Base-by-base conservation (phyloP, 1,139 yeast species). In the Torulaspora globosa region DNA sequence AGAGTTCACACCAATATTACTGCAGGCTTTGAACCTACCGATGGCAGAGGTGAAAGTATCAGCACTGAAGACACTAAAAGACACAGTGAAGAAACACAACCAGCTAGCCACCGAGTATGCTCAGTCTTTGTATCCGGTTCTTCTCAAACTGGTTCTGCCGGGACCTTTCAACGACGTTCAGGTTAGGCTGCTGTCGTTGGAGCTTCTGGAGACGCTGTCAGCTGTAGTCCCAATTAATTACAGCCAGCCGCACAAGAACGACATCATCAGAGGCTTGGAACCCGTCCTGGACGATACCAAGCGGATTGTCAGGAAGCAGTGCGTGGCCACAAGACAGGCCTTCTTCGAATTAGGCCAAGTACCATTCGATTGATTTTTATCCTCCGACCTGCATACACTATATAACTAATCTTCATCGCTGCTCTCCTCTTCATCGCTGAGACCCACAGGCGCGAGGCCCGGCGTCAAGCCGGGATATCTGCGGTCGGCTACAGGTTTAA, bases 401-500 rank as follows among this genome's bases (percentile, higher is more conserved):
- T 15, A 35, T 19, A 34, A 27, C 35, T 41, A 41, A 33, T 48
- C 67, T 27, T 64, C 67, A 11, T 59, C 65, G 36, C 63, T 56
- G 12, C 67, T 62, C 33, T 68, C 72, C 39, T 72, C 74, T 64
- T 63, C 68, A 50, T 73, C 77, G 44, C 72, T 73, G 55, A 74
- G 75, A 42, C 82, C 95, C 16, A 87, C 94, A 12, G 95, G 96
- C 0, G 96, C 96, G 65, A 88, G 74, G 45, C 96, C 96, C 1
- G 96, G 96, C 0, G 96, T 88, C 48, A 88, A 72, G 11, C 95
- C 95, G 39, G 88, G 82, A 56, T 74, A 75, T 36, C 65, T 61
- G 35, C 60, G 59, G 37, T 59, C 66, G 26, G 48, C 45, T 27
- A 47, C 53, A 29, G 56, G 56, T 44, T 27, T 51, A 46, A 45